Base-by-base conservation (phyloP, 176 grass and related monocot species). In the Areca catechu region DNA sequence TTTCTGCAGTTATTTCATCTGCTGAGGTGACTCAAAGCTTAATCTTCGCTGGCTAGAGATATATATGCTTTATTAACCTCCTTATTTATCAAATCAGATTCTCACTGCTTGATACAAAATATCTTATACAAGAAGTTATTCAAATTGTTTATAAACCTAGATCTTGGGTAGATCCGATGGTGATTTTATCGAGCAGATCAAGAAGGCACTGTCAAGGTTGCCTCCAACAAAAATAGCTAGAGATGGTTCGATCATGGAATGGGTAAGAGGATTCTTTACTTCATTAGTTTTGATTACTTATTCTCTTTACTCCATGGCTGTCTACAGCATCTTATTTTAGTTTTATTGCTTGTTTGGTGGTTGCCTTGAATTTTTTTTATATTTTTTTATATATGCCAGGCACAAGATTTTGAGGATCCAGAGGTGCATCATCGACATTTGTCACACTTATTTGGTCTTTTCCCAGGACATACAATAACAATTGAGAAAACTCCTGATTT, bases 381-480 rank as follows among this genome's bases (percentile, higher is more conserved):
- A 57, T 65, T 2, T 27, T 50, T 16, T 56, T 24, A 53, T 19
- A 54, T 57, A 53, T 68, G 50, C 24, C 62, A 95, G 89, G 85
- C 82, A 63, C 65, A 77, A 66, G 66, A 89, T 69, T 95, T 95
- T 61, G 22, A 89, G 70, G 90, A 95, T 65, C 66, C 90, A 15
- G 90, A 95, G 19, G 69, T 83, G 56, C 90, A 89, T 58, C 82
- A 95, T 54, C 80, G 90, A 60, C 90, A 95, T 77, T 68, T 95
- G 55, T 95, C 90, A 16, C 90, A 86, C 66, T 77, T 95, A 5
- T 95, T 95, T 62, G 85, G 90, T 71, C 90, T 95, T 83, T 95
- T 83, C 69, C 90, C 90, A 53, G 90, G 90, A 51, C 90, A 95
- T 78, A 83, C 82, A 49, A 78, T 95, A 48, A 72, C 90, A 67